phyloP scores from a whole-genome alignment of 2,329 filamentous ascomycete genomes.

The Phaeosphaeria sp. region DNA sequence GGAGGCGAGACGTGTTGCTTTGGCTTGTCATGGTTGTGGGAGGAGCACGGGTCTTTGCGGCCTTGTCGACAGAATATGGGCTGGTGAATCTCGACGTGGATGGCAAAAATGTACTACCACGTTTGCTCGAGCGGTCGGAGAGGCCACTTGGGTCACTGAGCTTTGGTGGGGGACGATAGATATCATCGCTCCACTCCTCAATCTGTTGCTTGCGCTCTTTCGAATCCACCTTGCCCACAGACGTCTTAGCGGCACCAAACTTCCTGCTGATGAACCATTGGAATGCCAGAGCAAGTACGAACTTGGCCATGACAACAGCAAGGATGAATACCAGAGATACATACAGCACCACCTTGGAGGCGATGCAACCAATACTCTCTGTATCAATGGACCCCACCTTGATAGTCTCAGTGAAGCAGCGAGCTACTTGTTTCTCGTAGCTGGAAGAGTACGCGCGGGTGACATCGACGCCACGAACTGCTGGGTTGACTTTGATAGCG shows the following conservation, averaged over 20 bases:
- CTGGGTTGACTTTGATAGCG: constrained; percentile 73
- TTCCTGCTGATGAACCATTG: constrained; percentile 94
- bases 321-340: constrained; percentile 91
- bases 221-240: constrained; percentile 73
- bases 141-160: constrained; percentile 73
- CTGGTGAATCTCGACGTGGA: constrained; percentile 95
- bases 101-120: constrained; percentile 82
- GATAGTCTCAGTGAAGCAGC: constrained; percentile 91
- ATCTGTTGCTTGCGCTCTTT: constrained; percentile 92
- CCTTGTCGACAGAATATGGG: constrained; percentile 77
- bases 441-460: constrained; percentile 85
- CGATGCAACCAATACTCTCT: constrained; percentile 95
- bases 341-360: constrained; percentile 95
- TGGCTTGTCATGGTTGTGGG: constrained; percentile 98
- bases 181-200: constrained; percentile 97
- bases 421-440: constrained; percentile 78
- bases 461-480: constrained; percentile 82
- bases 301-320: constrained; percentile 84
- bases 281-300: constrained; percentile 87
- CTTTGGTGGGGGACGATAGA: constrained; percentile 87
- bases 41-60: constrained; percentile 58
- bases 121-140: constrained; percentile 77
- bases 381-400: constrained; percentile 96
- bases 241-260: constrained; percentile 85
- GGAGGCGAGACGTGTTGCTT: constrained; percentile 73